These are phyloP conservation scores for Amoebophrya sp. DNA, from an alignment of 169 alveolate species.

Conservation along the genomic window DNA sequence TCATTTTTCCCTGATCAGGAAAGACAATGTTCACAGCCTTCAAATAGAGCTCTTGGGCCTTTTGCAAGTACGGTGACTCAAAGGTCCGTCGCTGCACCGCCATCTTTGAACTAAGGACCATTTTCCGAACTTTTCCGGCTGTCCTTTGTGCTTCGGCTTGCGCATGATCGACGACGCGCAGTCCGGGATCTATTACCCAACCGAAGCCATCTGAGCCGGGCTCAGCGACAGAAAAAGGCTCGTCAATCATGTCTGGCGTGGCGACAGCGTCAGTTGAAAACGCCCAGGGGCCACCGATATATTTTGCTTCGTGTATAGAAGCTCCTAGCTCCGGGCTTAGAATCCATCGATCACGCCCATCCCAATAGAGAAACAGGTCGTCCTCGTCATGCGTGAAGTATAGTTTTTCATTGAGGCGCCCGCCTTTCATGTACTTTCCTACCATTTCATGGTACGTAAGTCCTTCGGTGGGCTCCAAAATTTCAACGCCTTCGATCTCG, in stretches of 20 bases:
- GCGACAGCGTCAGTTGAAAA: not conserved
- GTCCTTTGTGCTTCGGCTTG: not conserved
- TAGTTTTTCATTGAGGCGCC: not conserved
- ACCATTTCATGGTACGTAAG: not conserved
- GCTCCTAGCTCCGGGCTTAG: not conserved
- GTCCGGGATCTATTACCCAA: not conserved
- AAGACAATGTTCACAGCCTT: not conserved
- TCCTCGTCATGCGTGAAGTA: not conserved
- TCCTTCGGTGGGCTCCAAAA: not conserved
- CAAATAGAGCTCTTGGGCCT: not conserved
- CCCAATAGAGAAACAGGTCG: constrained; percentile 26
- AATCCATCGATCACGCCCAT: constrained; percentile 28
- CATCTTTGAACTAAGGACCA: not conserved
- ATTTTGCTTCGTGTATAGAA: not conserved
- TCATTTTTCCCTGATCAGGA: not conserved
- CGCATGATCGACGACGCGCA: not conserved
- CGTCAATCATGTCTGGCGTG: constrained; percentile 25
- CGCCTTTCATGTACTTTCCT: not conserved
- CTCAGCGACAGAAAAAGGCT: not conserved
- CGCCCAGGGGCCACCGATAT: not conserved
- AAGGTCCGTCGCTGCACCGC: not conserved
- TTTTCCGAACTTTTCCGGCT: not conserved
- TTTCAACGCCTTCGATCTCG: not conserved
- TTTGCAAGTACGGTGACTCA: not conserved
- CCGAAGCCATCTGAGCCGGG: not conserved